Base-by-base conservation (phyloP, 352 stramenopile species). In the Phytophthora megakarya region DNA sequence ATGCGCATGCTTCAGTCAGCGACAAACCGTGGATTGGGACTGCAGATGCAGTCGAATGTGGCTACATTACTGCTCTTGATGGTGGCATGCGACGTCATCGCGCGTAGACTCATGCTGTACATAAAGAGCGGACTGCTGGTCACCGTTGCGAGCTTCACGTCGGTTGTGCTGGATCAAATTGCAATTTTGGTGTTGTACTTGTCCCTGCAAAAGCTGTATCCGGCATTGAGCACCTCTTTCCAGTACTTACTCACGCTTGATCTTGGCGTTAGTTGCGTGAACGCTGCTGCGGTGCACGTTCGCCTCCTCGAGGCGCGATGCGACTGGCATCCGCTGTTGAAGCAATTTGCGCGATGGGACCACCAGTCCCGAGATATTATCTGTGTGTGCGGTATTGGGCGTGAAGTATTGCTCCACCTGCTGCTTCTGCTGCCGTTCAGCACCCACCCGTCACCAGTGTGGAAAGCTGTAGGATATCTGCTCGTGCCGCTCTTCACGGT, bases 81-180 rank as follows among this genome's bases (percentile, higher is more conserved):
- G 71, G 54, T 89, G 5, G 58, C 67, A 6, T 87, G 78, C 47
- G 79, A 95, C 55, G 54, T 93, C 21, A 49, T 80, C 19, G 75
- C 84, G 25, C 82, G 86, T 1, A 68, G 77, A 42, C 59, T 89
- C 25, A 79, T 72, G 54, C 59, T 95, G 30, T 89, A 62, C 65
- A 82, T 93, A 70, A 90, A 92, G 52, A 92, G 86, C 45, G 86
- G 84, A 8, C 55, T 89, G 22, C 61, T 95, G 12, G 84, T 92
- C 21, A 85, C 82, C 3, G 73, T 89, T 59, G 72, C 89, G 46
- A 85, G 79, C 60, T 90, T 84, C 44, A 73, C 78, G n/a, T 86
- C 82, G 0, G 69, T 93, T 18, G 52, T 90, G 10, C 61, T 95
- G 22, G 86, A 95, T 62, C 84, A 86, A 38, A 52, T 93, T 7